These are phyloP conservation scores for Phytopythium boreale DNA, from an alignment of 352 stramenopile genomes.

Conservation along the genomic window DNA sequence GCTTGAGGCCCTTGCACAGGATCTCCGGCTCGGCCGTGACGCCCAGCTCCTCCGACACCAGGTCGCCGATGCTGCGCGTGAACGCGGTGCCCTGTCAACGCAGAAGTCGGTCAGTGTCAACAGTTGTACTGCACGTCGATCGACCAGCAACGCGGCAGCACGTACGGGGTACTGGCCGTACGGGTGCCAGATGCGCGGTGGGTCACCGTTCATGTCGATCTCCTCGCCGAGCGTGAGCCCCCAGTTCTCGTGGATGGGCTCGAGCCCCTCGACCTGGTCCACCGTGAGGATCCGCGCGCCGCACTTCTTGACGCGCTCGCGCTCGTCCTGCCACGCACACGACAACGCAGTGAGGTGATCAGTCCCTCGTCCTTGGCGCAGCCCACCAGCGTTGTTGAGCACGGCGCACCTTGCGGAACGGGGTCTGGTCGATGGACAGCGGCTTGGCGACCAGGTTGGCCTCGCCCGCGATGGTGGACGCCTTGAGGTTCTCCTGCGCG, in stretches of 20 bases:
- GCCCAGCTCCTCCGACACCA: constrained; percentile 89
- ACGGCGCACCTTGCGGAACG: constrained; percentile 84
- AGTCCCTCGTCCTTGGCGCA: too few relatives aligned
- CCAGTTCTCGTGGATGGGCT: constrained; percentile 91
- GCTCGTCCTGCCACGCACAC: constrained; percentile 70
- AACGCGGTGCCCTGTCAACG: constrained; percentile 92
- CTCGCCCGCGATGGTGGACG: constrained; percentile 52
- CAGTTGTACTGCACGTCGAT: too few relatives aligned
- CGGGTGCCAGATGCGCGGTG: constrained; percentile 89
- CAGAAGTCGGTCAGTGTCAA: not conserved
- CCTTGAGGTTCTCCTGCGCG: constrained; percentile 80
- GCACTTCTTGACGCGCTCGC: constrained; percentile 91
- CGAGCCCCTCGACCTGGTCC: constrained; percentile 94
- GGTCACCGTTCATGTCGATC: constrained; percentile 90
- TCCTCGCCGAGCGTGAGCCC: constrained; percentile 88
- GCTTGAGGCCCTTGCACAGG: constrained; percentile 83
- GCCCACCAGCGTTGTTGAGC: too few relatives aligned
- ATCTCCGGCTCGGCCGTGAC: constrained; percentile 93
- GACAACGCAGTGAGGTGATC: too few relatives aligned
- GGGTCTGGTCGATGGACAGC: constrained; percentile 94
- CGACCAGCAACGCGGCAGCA: too few relatives aligned
- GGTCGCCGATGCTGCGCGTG: constrained; percentile 96
- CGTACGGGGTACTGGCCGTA: constrained; percentile 82
- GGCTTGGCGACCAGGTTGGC: constrained; percentile 81
- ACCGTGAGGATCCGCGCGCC: constrained; percentile 94